phyloP scores from a whole-genome alignment of 139 green algal genomes.

The Limnomonas spitsbergensis region DNA sequence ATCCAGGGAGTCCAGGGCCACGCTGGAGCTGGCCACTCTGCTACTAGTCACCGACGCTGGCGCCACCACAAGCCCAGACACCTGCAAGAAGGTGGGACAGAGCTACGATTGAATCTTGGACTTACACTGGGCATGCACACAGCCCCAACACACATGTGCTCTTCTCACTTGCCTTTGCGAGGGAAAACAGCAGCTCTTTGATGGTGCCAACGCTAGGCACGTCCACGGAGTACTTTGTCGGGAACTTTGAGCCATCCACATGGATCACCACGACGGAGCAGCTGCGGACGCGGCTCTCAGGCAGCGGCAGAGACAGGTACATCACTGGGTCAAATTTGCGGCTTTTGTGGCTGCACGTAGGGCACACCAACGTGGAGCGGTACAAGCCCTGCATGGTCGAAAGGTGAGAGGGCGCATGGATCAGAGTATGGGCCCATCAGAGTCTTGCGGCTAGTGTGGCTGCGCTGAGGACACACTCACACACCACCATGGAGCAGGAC shows the following conservation, averaged over 20 bases:
- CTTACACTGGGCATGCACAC: too few species aligned
- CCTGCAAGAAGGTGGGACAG: too few species aligned
- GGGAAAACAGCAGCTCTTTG: constrained; percentile 43
- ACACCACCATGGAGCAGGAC: too few species aligned
- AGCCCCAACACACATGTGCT: too few species aligned
- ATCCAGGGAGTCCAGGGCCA: background rate
- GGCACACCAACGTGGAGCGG: constrained; percentile 87
- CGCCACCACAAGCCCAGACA: background rate
- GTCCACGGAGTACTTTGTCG: constrained; percentile 34
- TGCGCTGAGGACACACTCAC: too few species aligned
- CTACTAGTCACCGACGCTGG: background rate
- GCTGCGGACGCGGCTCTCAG: constrained; percentile 43
- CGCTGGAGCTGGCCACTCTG: background rate
- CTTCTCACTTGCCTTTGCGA: constrained; percentile 26
- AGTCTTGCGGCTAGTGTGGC: too few species aligned
- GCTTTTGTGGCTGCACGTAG: constrained; percentile 66
- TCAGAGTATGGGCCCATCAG: background rate
- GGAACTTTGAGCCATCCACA: constrained; percentile 40
- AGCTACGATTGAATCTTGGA: too few species aligned
- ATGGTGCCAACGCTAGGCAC: constrained; percentile 45
- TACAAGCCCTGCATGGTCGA: constrained; percentile 67
- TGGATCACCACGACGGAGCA: constrained; percentile 55
- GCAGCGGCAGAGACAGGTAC: constrained; percentile 92
- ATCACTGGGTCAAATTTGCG: constrained; percentile 96
- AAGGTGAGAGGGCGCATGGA: background rate